Percentiles rank a stretch among this genome's conserved stretches.
phyloP scores from a whole-genome alignment of 805 yeast species.

The Lachancea dasiensis region DNA sequence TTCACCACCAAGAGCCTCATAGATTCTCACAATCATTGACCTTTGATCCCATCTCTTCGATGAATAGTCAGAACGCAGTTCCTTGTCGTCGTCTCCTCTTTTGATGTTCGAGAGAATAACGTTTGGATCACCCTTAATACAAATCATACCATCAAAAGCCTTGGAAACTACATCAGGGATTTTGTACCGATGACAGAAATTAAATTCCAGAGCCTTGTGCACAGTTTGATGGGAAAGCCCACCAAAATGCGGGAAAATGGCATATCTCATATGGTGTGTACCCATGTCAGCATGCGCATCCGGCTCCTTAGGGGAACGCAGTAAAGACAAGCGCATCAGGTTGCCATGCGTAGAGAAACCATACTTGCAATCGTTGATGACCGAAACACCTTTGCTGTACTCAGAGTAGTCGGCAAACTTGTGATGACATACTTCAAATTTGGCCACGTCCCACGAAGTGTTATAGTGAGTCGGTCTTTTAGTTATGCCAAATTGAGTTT shows the following conservation, averaged over 20 bases:
- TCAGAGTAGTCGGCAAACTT: slow-evolving; percentile 91
- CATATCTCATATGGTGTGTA: slow-evolving; percentile 71
- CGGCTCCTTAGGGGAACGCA: slow-evolving; percentile 91
- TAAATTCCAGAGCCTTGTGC: slow-evolving; percentile 72
- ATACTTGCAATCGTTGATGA: slow-evolving; percentile 79
- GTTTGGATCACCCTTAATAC: slow-evolving; percentile 45
- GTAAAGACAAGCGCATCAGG: slow-evolving; percentile 73
- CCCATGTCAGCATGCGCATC: slow-evolving; percentile 97
- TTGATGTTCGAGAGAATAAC: slow-evolving; percentile 72
- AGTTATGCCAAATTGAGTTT: slow-evolving; percentile 90
- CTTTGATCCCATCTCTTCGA: slow-evolving; percentile 40
- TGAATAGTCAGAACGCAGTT: slow-evolving; percentile 42
- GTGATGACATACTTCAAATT: slow-evolving; percentile 93
- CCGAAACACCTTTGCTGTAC: slow-evolving; percentile 75
- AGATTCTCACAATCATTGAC: slow-evolving; percentile 64
- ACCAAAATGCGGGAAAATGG: slow-evolving; percentile 78
- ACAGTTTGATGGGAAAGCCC: slow-evolving; percentile 58
- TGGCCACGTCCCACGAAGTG: slow-evolving; percentile 94
- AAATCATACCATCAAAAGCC: slow-evolving; percentile 29
- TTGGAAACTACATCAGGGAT: slow-evolving; percentile 15
- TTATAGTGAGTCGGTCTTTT: slow-evolving; percentile 91
- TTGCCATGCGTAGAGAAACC: slow-evolving; percentile 96
- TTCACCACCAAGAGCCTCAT: slow-evolving; percentile 84
- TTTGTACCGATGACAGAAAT: slow-evolving; percentile 39
- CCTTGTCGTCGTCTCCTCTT: slow-evolving; percentile 79